phyloP scores from a whole-genome alignment of 1,284 basidiomycete species.

The Amylostereum areolatum region DNA sequence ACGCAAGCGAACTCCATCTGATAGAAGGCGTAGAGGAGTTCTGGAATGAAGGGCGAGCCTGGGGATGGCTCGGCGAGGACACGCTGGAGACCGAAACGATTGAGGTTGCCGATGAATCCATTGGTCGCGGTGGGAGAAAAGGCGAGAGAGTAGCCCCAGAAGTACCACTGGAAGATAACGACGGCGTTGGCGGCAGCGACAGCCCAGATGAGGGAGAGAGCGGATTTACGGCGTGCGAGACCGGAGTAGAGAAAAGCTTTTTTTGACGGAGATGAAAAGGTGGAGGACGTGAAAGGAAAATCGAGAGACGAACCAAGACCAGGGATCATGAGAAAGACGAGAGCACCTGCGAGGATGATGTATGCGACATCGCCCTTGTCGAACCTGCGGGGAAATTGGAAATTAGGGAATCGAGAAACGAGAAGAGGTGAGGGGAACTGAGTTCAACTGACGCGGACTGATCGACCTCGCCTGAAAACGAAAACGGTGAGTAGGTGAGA shows the following conservation, averaged over 20 bases:
- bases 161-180: conserved; percentile 86
- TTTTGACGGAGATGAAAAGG: conserved; percentile 3
- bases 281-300: conserved; percentile 3
- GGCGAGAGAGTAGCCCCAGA: conserved; percentile 82
- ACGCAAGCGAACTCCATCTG: conserved; percentile 87
- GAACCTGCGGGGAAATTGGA: conserved; percentile 28
- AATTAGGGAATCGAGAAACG: not conserved
- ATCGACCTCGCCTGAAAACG: not conserved
- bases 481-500: not conserved
- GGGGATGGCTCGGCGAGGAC: conserved; percentile 78
- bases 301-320: conserved; percentile 47
- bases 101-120: conserved; percentile 77
- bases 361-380: conserved; percentile 73
- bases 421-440: not conserved
- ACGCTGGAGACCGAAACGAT: conserved; percentile 60
- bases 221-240: conserved; percentile 71
- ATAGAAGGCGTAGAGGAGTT: conserved; percentile 79
- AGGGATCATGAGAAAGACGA: conserved; percentile 80
- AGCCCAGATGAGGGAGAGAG: conserved; percentile 64
- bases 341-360: conserved; percentile 72
- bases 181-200: conserved; percentile 70
- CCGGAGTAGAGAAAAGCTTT: conserved; percentile 85
- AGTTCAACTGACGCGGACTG: not conserved
- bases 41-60: conserved; percentile 66
- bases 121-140: conserved; percentile 74